Evolutionary conservation across 2,329 filamentous ascomycete genomes (phyloP).

Genomic region (Monascus ruber): DNA sequence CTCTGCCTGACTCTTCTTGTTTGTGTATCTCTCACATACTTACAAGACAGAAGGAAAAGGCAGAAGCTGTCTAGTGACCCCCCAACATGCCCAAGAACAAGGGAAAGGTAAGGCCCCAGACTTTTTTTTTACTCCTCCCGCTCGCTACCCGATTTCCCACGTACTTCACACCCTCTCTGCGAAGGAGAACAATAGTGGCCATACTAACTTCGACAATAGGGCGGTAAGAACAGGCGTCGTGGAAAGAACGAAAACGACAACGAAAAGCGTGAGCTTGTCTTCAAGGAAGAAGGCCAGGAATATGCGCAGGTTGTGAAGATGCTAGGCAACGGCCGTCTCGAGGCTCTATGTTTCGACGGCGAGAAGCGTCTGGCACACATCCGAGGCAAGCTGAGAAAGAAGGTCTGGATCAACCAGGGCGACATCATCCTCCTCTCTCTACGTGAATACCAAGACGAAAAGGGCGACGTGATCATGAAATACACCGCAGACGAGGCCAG

Average conservation of each 20-base stretch:
- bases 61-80: constrained; percentile 15
- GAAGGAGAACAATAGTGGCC: constrained; percentile 3
- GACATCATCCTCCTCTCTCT: constrained; percentile 84
- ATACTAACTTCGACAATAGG: constrained; percentile 45
- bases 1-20: constrained; percentile 1
- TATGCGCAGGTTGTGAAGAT: constrained; percentile 88
- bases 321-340: constrained; percentile 87
- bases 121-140: constrained; percentile 9
- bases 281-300: constrained; percentile 97
- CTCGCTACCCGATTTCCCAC: too few relatives aligned
- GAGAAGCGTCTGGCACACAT: constrained; percentile 74
- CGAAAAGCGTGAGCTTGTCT: constrained; percentile 95
- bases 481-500: constrained; percentile 94
- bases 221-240: constrained; percentile 95
- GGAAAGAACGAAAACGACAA: constrained; percentile 99
- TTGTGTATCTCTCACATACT: neutral
- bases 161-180: neutral
- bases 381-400: constrained; percentile 96
- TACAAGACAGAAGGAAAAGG: constrained; percentile 8
- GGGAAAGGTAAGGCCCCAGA: constrained; percentile 66
- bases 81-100: constrained; percentile 94
- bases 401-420: constrained; percentile 99
- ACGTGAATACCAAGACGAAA: constrained; percentile 88
- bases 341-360: constrained; percentile 92
- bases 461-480: constrained; percentile 88